Evolutionary conservation across 345 rosid genomes (phyloP), one percentile per base, ranked within the genome.

Genomic region (Crucihimalaya himalaica): DNA sequence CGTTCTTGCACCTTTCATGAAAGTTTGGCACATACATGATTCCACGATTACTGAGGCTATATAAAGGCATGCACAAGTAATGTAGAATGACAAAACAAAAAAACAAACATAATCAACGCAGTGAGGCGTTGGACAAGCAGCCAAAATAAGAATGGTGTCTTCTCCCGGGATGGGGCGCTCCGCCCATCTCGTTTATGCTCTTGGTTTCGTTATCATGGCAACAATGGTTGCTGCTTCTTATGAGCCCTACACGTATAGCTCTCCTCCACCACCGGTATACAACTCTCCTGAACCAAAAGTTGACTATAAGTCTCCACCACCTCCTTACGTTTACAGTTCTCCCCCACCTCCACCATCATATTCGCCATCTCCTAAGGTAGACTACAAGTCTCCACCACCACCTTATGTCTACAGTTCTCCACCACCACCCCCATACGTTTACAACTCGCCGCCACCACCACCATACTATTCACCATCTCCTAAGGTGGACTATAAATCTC

Each of bases 221-320:
- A 43, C 77, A 54, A 73, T 45, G 64, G 71, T 73, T 64, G 70
- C 77, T 29, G 77, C 77, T 31, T 63, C 77, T n/a, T 73, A 73
- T n/a, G 70, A 72, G 5, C 62, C 76, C 1, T 72, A 51, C 43
- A 62, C 53, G 6, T 72, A 72, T 52, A 72, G 70, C 28, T 53
- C 70, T 15, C 76, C 70, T 13, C 74, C 66, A 45, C 66, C 74
- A 21, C 66, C 74, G 0, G 12, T 19, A 4, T 56, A 68, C 8
- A 3, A 29, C 4, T 32, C 73, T 55, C 63, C 55, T 0, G 31
- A 55, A 29, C 73, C 63, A 18, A 55, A 19, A 10, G 45, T 20
- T 2, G 55, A 69, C 0, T 69, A 69, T 8, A 43, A 69, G 5
- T 56, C 64, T 4, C 73, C 73, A 28, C 53, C 63, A 68, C 63